These are phyloP conservation scores for Candida saitoana DNA, from an alignment of 805 yeast species.

Conservation along the genomic window DNA sequence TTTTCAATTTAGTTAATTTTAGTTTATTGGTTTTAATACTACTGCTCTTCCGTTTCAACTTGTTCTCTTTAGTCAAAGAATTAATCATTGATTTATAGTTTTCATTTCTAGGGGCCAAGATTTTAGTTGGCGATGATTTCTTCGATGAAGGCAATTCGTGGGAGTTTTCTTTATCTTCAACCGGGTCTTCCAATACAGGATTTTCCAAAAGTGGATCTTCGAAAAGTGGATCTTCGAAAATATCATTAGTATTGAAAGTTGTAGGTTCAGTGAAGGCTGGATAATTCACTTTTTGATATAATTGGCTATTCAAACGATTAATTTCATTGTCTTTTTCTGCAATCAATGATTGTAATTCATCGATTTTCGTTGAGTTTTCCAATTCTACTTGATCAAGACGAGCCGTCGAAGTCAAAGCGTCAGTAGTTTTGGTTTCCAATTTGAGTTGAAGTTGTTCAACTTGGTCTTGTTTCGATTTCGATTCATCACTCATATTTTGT, in stretches of 20 bases:
- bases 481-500: not conserved
- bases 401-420: not conserved
- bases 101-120: constrained; percentile 3
- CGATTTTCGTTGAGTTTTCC: not conserved
- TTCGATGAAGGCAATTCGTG: not conserved
- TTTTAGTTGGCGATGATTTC: constrained; percentile 4
- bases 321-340: constrained; percentile 4
- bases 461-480: constrained; percentile 1
- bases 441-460: constrained; percentile 4
- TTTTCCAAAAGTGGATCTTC: constrained; percentile 1
- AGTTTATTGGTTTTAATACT: constrained; percentile 2
- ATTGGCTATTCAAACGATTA: constrained; percentile 1
- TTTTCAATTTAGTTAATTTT: constrained; percentile 2
- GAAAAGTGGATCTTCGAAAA: not conserved
- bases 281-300: not conserved
- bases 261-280: not conserved
- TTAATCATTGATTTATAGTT: constrained; percentile 4
- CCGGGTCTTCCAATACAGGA: not conserved
- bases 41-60: constrained; percentile 3
- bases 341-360: constrained; percentile 3
- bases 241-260: not conserved
- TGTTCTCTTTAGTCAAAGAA: constrained; percentile 2
- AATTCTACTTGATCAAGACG: constrained; percentile 1
- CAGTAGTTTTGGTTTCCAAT: constrained; percentile 1
- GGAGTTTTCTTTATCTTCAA: constrained; percentile 3